Base-by-base conservation (phyloP, 768 basidiomycete species). In the Boletus sp. region DNA sequence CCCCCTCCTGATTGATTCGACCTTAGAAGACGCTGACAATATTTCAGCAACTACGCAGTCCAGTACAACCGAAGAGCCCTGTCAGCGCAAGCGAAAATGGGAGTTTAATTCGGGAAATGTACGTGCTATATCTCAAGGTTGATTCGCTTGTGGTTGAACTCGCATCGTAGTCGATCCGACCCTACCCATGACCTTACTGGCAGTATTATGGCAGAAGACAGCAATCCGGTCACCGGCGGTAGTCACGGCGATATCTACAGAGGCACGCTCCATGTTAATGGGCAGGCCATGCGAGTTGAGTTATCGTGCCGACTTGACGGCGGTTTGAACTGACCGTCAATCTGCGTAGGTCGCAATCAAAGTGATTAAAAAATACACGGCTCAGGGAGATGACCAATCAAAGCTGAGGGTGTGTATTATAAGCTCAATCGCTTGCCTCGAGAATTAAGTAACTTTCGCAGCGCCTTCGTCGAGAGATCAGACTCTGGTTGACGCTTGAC, bases 381-480 rank as follows among this genome's bases (percentile, higher is more conserved):
- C 46, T 10, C 55, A 66, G n/a, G 58, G 50, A 5, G 37, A 62
- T 2, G 60, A 62, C 24, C 3, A 24, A n/a, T 58, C 64, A 5
- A 60, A 60, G n/a, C 49, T 18, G 10, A 68, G 57, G 50, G 64
- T 69, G 0, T 39, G 57, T 47, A 14, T 20, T n/a, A 6, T 32
- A 0, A 1, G 1, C 7, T n/a, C 6, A 1, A 7, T 28, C 17
- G 4, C 14, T 5, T 14, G 5, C 12, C 3, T 44, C 5, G 7
- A 30, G 5, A 36, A 11, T 5, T 14, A 3, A 63, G 14, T 8
- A n/a, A 3, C 4, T 12, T 52, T 28, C 24, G 28, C 18, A 68
- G 66, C 61, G 64, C 17, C 64, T 67, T 47, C 61, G 61, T 15
- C 67, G 71, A 15, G 73, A 75, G 52, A 61, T 75, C 35, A 50